These are phyloP conservation scores for Pestalotiopsis sp. DNA, from an alignment of 2,329 filamentous ascomycete species.

Conservation along the genomic window DNA sequence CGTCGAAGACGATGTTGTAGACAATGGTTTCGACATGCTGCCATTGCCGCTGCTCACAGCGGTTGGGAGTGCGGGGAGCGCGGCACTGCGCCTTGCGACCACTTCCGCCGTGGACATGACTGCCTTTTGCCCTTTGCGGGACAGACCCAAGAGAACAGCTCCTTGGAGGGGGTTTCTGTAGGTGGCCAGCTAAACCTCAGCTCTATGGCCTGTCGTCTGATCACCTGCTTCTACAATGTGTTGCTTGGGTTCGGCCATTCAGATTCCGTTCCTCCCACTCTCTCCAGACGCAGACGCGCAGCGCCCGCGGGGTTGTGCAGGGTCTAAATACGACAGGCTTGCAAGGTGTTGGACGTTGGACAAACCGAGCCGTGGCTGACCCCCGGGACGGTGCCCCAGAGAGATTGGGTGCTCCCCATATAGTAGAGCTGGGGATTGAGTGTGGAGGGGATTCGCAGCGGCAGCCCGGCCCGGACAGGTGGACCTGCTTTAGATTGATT, in stretches of 20 bases:
- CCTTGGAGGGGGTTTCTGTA: not conserved
- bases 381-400: not conserved
- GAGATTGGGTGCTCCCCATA: not conserved
- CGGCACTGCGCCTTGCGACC: constrained; percentile 30
- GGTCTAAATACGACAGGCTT: constrained; percentile 21
- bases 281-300: constrained; percentile 17
- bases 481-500: constrained; percentile 32
- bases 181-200: constrained; percentile 1
- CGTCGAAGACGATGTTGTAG: constrained; percentile 17
- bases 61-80: constrained; percentile 31
- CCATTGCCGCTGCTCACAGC: constrained; percentile 4
- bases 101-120: constrained; percentile 37
- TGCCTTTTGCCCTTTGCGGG: constrained; percentile 27
- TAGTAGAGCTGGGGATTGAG: not conserved
- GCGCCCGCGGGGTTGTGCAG: constrained; percentile 34
- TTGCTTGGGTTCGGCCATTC: constrained; percentile 33
- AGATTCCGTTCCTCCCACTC: constrained; percentile 32
- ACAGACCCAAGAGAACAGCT: constrained; percentile 13
- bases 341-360: constrained; percentile 1
- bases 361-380: not conserved
- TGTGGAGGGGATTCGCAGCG: constrained; percentile 24
- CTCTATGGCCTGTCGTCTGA: constrained; percentile 30
- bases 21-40: constrained; percentile 12
- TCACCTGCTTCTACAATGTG: constrained; percentile 24
- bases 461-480: constrained; percentile 35